Percentiles rank a stretch among this genome's conserved stretches.
Conservation (phyloP, 345 rosid species). For the Diplotaxis tenuifolia region DNA sequence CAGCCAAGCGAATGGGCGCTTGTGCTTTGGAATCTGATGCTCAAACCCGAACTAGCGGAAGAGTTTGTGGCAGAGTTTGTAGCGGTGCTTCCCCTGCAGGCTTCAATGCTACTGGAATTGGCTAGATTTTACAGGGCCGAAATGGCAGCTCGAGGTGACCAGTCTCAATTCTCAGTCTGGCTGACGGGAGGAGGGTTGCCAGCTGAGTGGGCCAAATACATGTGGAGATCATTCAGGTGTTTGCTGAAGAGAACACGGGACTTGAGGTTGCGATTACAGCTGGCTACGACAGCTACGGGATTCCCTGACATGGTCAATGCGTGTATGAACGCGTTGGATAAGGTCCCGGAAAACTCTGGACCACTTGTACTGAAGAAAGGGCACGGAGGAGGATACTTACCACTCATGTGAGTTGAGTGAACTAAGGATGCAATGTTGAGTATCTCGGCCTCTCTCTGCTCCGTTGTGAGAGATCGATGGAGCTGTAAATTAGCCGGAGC, state of each 20-base stretch:
- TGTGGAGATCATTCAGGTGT: conserved; percentile 87
- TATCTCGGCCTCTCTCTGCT: conserved; percentile 17
- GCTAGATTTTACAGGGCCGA: conserved; percentile 85
- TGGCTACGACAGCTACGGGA: conserved; percentile 81
- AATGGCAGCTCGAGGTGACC: conserved; percentile 92
- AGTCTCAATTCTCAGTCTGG: conserved; percentile 95
- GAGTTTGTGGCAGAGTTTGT: conserved; percentile 94
- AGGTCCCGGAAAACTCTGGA: conserved; percentile 70
- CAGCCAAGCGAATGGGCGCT: conserved; percentile 95
- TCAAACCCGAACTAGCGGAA: conserved; percentile 80
- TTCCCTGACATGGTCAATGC: conserved; percentile 59
- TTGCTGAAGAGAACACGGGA: conserved; percentile 85
- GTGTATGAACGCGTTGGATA: conserved; percentile 62
- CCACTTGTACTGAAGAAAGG: conserved; percentile 85
- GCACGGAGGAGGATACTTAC: conserved; percentile 94
- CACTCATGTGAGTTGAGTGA: conserved; percentile 65
- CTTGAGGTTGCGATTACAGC: conserved; percentile 67
- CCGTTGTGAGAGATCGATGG: conserved; percentile 21
- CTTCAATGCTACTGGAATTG: conserved; percentile 78
- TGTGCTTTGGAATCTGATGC: conserved; percentile 96
- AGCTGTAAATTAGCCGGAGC: conserved; percentile 20
- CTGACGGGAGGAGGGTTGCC: conserved; percentile 90
- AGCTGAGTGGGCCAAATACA: conserved; percentile 92
- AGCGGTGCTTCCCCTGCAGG: conserved; percentile 89
- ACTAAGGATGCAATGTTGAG: conserved; percentile 14